phyloP scores from a whole-genome alignment of 2,329 filamentous ascomycete species.

The Xylaria sp. region DNA sequence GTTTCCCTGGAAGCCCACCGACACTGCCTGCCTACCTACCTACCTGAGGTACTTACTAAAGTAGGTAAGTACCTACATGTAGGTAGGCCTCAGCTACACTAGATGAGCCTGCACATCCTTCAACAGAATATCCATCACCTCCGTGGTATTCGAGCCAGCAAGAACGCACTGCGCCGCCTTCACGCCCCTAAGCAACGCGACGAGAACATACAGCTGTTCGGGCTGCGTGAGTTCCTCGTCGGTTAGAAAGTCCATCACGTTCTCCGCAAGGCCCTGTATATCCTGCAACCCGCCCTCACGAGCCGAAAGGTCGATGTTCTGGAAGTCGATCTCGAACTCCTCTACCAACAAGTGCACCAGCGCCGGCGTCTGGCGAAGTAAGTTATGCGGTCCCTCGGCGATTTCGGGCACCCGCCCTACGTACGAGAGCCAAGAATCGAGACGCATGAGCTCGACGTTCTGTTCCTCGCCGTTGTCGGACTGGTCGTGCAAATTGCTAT shows the following conservation, averaged over 20 bases:
- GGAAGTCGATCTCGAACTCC: constrained; percentile 23
- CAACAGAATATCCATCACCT: constrained; percentile 14
- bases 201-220: constrained; percentile 21
- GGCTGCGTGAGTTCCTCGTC: constrained; percentile 23
- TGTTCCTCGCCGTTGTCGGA: constrained; percentile 5
- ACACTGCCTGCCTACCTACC: no score
- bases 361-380: constrained; percentile 19
- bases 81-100: constrained; percentile 12
- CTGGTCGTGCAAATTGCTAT: constrained; percentile 8
- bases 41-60: no score
- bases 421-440: constrained; percentile 23
- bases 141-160: constrained; percentile 12
- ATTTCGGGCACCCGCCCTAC: constrained; percentile 15
- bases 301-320: constrained; percentile 26
- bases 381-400: constrained; percentile 9
- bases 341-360: constrained; percentile 19
- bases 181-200: constrained; percentile 22
- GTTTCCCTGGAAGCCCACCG: not conserved
- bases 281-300: constrained; percentile 19
- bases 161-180: constrained; percentile 19
- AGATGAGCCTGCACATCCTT: constrained; percentile 24
- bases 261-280: constrained; percentile 19
- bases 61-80: no score
- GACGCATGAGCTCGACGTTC: constrained; percentile 20
- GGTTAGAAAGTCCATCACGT: constrained; percentile 21